Evolutionary conservation across 2,329 filamentous ascomycete genomes (phyloP).

Genomic region (Seiridium unicorne): DNA sequence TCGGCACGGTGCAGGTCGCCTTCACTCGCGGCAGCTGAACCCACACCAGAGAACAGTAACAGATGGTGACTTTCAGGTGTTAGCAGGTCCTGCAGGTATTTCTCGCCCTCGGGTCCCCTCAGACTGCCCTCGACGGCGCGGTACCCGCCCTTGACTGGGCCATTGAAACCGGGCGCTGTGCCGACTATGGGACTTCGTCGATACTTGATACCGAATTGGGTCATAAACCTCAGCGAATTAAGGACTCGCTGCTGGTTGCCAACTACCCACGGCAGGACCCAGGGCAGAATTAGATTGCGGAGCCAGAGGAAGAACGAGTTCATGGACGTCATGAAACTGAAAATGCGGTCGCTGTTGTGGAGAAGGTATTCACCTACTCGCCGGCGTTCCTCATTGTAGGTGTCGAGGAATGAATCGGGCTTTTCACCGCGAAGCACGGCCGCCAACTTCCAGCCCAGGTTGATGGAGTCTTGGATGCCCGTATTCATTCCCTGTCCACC

Average conservation of each 20-base stretch:
- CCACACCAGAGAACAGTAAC: constrained; percentile 28
- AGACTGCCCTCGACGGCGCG: constrained; percentile 39
- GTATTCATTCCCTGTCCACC: constrained; percentile 60
- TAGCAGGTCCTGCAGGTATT: constrained; percentile 4
- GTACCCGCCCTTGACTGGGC: constrained; percentile 42
- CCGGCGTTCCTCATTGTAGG: constrained; percentile 45
- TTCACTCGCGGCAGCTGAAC: constrained; percentile 8
- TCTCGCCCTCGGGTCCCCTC: background rate
- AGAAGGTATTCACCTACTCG: constrained; percentile 43
- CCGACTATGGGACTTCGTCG: constrained; percentile 34
- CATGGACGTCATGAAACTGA: constrained; percentile 33
- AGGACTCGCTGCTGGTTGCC: constrained; percentile 16
- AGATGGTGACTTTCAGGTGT: constrained; percentile 12
- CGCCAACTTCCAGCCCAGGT: constrained; percentile 54
- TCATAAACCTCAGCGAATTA: constrained; percentile 32
- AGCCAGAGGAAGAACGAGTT: constrained; percentile 32
- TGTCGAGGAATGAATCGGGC: constrained; percentile 39
- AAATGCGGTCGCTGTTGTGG: constrained; percentile 37
- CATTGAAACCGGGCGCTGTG: constrained; percentile 26
- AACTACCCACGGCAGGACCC: constrained; percentile 34
- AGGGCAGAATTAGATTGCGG: constrained; percentile 36
- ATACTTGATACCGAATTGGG: constrained; percentile 42
- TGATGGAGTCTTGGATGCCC: constrained; percentile 51
- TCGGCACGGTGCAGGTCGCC: constrained; percentile 13
- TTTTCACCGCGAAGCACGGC: constrained; percentile 32